phyloP scores from a whole-genome alignment of 495 filamentous ascomycete genomes.

The Xylaria acuta region DNA sequence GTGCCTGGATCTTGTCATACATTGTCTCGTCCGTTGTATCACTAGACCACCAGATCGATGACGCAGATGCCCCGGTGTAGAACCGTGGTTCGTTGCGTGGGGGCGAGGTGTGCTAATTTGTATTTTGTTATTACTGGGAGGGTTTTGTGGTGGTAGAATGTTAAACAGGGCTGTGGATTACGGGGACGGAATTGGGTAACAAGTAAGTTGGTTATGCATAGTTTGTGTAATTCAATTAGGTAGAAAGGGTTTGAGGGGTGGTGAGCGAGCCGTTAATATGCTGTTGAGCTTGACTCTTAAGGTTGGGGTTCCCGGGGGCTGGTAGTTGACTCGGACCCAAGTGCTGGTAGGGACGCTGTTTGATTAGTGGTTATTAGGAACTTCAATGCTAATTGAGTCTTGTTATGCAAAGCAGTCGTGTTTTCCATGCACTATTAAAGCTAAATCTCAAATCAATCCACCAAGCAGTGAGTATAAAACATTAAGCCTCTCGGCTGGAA shows the following conservation, averaged over 20 bases:
- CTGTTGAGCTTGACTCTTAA: not conserved
- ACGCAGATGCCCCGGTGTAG: no score
- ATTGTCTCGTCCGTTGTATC: no score
- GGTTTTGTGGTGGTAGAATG: not conserved
- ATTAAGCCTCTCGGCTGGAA: slow-evolving; percentile 13
- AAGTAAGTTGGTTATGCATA: not conserved
- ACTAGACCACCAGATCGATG: slow-evolving; percentile 31
- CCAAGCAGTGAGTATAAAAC: not conserved
- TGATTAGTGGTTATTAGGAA: not conserved
- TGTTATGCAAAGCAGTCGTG: not conserved
- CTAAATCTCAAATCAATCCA: not conserved
- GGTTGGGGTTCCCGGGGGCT: not conserved
- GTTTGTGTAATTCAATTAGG: not conserved
- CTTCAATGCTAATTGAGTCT: not conserved
- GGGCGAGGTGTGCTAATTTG: not conserved
- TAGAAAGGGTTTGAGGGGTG: not conserved
- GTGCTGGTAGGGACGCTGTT: not conserved
- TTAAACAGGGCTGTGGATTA: not conserved
- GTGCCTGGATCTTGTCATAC: no score
- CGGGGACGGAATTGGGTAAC: not conserved
- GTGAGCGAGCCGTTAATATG: not conserved
- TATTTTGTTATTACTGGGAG: not conserved
- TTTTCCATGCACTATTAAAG: not conserved
- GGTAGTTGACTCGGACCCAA: not conserved
- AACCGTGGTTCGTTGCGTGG: not conserved